Evolutionary conservation across 495 filamentous ascomycete species (phyloP).

Genomic region (Neurospora sp.): DNA sequence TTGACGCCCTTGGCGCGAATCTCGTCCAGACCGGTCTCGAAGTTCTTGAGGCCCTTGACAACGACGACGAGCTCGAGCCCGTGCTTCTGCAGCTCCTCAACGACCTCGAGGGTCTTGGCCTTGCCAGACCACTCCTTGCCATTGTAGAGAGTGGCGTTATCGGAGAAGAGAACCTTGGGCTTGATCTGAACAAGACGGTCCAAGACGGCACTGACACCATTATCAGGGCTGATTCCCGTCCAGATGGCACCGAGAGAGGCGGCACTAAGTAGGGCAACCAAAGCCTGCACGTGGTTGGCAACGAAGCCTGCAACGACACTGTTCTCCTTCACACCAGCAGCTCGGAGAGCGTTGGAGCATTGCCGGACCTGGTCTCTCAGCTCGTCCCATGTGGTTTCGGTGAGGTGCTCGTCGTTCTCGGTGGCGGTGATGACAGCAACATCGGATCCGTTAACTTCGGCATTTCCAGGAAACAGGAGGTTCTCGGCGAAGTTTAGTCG

Average conservation of each 20-base stretch:
- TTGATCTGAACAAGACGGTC: slow-evolving; percentile 76
- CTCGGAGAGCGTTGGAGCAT: slow-evolving; percentile 61
- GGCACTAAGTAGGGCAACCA: slow-evolving; percentile 79
- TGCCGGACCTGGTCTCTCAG: slow-evolving; percentile 65
- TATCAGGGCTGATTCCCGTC: slow-evolving; percentile 82
- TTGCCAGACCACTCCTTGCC: slow-evolving; percentile 67
- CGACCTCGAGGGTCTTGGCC: slow-evolving; percentile 63
- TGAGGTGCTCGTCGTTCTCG: slow-evolving; percentile 51
- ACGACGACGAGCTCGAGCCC: slow-evolving; percentile 58
- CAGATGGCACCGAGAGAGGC: slow-evolving; percentile 78
- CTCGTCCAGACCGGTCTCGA: slow-evolving; percentile 38
- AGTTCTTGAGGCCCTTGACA: slow-evolving; percentile 48
- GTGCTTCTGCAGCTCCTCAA: slow-evolving; percentile 46
- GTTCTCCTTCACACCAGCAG: slow-evolving; percentile 55
- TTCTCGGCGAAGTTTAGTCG: slow-evolving; percentile 89
- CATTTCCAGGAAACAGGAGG: slow-evolving; percentile 61
- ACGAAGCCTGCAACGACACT: slow-evolving; percentile 73
- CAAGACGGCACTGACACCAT: slow-evolving; percentile 59
- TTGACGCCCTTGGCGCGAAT: slow-evolving; percentile 39
- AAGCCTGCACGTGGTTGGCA: slow-evolving; percentile 73
- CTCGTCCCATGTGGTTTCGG: slow-evolving; percentile 65
- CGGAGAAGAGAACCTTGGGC: slow-evolving; percentile 71
- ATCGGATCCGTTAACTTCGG: slow-evolving; percentile 39
- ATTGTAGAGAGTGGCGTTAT: slow-evolving; percentile 83
- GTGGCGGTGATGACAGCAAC: slow-evolving; percentile 67